A percentile compares a stretch with the other conserved stretches of the same genome.
These are phyloP conservation scores for Prinsepia uniflora DNA, from an alignment of 306 rosid species.

Conservation along the genomic window DNA sequence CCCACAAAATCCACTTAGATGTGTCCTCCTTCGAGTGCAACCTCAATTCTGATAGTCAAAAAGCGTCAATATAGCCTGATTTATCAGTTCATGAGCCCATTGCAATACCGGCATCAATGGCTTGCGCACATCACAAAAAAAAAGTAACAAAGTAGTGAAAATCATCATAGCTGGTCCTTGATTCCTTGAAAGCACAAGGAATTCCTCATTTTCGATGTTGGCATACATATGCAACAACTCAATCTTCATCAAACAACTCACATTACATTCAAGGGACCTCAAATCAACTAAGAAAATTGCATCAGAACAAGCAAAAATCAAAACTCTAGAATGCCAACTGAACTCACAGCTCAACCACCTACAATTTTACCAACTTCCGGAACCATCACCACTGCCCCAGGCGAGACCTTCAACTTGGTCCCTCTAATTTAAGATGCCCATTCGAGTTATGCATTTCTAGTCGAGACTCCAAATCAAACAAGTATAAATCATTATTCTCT, in stretches of 20 bases:
- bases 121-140: constrained; percentile 63
- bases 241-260: too few relatives aligned
- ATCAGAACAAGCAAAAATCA: too few relatives aligned
- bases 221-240: too few relatives aligned
- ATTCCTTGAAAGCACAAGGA: too few relatives aligned
- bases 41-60: constrained; percentile 56
- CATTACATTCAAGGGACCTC: too few relatives aligned
- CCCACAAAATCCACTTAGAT: constrained; percentile 22
- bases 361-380: constrained; percentile 6
- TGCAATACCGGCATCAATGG: constrained; percentile 53
- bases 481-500: constrained; percentile 47
- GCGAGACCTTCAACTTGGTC: constrained; percentile 44
- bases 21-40: constrained; percentile 36
- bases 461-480: constrained; percentile 56
- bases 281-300: too few relatives aligned
- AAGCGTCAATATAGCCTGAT: constrained; percentile 38
- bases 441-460: neutral
- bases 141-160: constrained; percentile 45
- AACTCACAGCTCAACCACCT: constrained; percentile 56
- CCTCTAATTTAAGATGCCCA: constrained; percentile 35
- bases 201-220: too few relatives aligned
- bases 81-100: constrained; percentile 56
- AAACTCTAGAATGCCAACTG: too few relatives aligned
- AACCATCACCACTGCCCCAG: constrained; percentile 31
- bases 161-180: constrained; percentile 41